phyloP scores from a whole-genome alignment of 2,329 filamentous ascomycete species.

The Dichotomopilus funicola region DNA sequence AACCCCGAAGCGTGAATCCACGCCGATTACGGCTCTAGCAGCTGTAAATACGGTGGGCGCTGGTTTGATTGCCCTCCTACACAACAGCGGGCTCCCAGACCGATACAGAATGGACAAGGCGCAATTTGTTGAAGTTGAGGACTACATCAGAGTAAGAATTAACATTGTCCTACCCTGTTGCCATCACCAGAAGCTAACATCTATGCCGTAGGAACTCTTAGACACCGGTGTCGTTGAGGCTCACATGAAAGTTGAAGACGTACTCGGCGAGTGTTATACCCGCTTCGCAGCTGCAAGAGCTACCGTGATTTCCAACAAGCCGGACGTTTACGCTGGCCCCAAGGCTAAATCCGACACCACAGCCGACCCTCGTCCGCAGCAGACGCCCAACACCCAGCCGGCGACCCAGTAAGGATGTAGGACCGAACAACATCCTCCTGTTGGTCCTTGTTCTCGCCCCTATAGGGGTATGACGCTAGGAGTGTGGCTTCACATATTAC shows the following conservation, averaged over 20 bases:
- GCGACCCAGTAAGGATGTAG: background rate
- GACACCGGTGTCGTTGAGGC: slow-evolving; percentile 41
- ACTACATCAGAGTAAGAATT: slow-evolving; percentile 35
- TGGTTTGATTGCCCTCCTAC: slow-evolving; percentile 44
- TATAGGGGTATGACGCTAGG: no score
- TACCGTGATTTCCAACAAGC: slow-evolving; percentile 42
- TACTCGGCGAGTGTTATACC: slow-evolving; percentile 42
- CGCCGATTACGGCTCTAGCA: slow-evolving; percentile 43
- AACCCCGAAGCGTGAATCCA: slow-evolving; percentile 31
- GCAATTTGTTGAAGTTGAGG: slow-evolving; percentile 45
- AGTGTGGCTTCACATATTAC: no score
- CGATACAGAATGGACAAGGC: slow-evolving; percentile 43
- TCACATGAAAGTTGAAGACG: slow-evolving; percentile 39
- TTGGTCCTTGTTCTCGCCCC: no score
- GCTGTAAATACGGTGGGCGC: slow-evolving; percentile 45
- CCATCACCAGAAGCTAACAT: background rate
- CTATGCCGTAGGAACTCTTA: slow-evolving; percentile 35
- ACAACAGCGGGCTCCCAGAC: slow-evolving; percentile 49
- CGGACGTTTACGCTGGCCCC: slow-evolving; percentile 26
- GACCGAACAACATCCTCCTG: background rate
- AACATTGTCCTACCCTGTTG: no score
- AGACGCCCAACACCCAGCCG: no score
- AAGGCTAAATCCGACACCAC: background rate
- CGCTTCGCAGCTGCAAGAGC: slow-evolving; percentile 40
- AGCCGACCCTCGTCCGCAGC: no score